phyloP scores from a whole-genome alignment of 1,139 yeast species.

The Insectozyma bohioensis region DNA sequence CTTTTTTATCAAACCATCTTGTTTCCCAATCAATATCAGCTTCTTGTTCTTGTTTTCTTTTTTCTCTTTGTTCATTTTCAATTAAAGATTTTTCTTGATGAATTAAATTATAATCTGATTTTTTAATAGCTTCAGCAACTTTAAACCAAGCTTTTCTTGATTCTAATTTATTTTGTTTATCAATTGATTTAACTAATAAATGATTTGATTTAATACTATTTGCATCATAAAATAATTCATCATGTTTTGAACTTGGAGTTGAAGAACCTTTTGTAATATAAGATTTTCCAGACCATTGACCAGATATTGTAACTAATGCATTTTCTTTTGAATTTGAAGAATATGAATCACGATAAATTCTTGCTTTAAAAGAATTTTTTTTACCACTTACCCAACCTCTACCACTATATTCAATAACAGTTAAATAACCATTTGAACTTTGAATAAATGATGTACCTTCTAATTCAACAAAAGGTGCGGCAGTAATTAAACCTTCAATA shows the following conservation, averaged over 20 bases:
- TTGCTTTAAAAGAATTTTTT: slow-evolving; percentile 87
- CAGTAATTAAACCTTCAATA: slow-evolving; percentile 87
- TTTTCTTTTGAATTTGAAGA: slow-evolving; percentile 54
- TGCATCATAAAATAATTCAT: slow-evolving; percentile 71
- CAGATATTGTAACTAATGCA: slow-evolving; percentile 74
- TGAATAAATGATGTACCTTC: slow-evolving; percentile 85
- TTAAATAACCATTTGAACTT: slow-evolving; percentile 72
- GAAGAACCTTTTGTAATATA: slow-evolving; percentile 43
- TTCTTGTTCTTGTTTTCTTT: slow-evolving; percentile 69
- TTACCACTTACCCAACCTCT: slow-evolving; percentile 96
- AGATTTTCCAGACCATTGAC: slow-evolving; percentile 91
- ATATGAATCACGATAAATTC: slow-evolving; percentile 58
- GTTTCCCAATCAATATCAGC: slow-evolving; percentile 65
- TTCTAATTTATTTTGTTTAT: slow-evolving; percentile 73
- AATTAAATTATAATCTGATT: slow-evolving; percentile 72
- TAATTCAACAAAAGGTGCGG: slow-evolving; percentile 86
- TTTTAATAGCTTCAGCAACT: slow-evolving; percentile 83
- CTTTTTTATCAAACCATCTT: slow-evolving; percentile 72
- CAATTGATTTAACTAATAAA: slow-evolving; percentile 74
- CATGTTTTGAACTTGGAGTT: slow-evolving; percentile 42
- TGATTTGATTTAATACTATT: slow-evolving; percentile 48
- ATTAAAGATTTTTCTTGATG: slow-evolving; percentile 71
- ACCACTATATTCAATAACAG: slow-evolving; percentile 80
- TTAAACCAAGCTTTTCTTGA: slow-evolving; percentile 81
- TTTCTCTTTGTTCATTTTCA: slow-evolving; percentile 80